Percentiles rank a stretch among this genome's conserved stretches.
These are phyloP conservation scores for Ceratocystis harringtonii DNA, from an alignment of 2,329 filamentous ascomycete species.

Conservation along the genomic window DNA sequence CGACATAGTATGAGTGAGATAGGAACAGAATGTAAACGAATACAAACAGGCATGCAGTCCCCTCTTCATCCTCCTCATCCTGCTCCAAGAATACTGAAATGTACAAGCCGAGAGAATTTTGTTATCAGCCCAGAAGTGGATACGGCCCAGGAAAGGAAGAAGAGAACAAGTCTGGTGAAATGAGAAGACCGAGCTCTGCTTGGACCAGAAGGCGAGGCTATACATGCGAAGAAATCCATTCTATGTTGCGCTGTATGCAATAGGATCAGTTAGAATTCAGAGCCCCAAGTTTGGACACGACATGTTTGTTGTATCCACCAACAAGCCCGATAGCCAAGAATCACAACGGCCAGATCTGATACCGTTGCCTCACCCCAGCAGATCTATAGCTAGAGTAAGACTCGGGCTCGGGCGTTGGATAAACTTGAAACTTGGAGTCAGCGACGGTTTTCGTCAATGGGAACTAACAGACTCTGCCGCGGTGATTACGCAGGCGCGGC, in stretches of 20 bases:
- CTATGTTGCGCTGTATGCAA: too few relatives aligned
- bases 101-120: not conserved
- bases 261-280: not conserved
- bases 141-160: not conserved
- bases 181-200: slow-evolving; percentile 4
- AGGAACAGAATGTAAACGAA: not conserved
- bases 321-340: not conserved
- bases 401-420: not conserved
- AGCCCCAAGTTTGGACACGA: not conserved
- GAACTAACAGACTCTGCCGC: too few relatives aligned
- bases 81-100: not conserved
- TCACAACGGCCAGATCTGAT: not conserved
- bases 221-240: not conserved
- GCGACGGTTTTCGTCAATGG: not conserved
- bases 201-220: not conserved
- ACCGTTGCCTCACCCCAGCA: not conserved
- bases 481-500: not conserved
- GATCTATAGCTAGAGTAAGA: not conserved
- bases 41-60: too few relatives aligned
- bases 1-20: not conserved
- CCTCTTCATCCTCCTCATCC: too few relatives aligned
- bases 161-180: not conserved
- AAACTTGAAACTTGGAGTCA: not conserved
- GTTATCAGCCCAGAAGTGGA: slow-evolving; percentile 2
- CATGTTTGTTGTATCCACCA: not conserved